Evolutionary conservation across 305 asterid genomes (phyloP).

Genomic region (Petunia hybrid): DNA sequence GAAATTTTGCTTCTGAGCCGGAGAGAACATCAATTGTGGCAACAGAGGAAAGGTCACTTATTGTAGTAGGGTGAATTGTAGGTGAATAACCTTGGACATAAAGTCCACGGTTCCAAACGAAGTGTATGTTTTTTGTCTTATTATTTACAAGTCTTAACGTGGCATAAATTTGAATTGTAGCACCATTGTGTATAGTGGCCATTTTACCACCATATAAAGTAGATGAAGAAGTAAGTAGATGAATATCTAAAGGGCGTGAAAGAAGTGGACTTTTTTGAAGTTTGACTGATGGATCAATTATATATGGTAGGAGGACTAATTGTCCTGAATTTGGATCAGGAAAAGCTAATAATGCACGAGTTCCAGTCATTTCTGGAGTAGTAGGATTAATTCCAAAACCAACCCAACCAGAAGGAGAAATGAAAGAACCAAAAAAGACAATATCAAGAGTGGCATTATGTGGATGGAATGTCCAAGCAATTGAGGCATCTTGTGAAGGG

Average conservation of each 20-base stretch:
- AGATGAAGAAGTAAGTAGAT: slow-evolving; percentile 74
- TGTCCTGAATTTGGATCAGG: slow-evolving; percentile 95
- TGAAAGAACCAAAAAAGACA: slow-evolving; percentile 81
- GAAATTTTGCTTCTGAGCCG: slow-evolving; percentile 52
- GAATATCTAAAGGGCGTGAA: slow-evolving; percentile 87
- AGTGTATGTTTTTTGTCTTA: slow-evolving; percentile 63
- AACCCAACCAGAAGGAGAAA: slow-evolving; percentile 97
- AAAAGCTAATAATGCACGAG: slow-evolving; percentile 78
- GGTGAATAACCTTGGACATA: slow-evolving; percentile 98
- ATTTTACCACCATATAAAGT: slow-evolving; percentile 77
- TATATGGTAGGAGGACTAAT: slow-evolving; percentile 78
- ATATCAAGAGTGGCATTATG: slow-evolving; percentile 81
- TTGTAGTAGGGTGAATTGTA: slow-evolving; percentile 70
- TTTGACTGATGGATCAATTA: slow-evolving; percentile 76
- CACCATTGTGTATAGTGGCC: slow-evolving; percentile 86
- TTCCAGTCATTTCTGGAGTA: slow-evolving; percentile 87
- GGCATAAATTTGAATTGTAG: slow-evolving; percentile 69
- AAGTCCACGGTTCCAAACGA: slow-evolving; percentile 81
- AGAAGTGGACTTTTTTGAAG: slow-evolving; percentile 69
- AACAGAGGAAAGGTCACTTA: slow-evolving; percentile 69
- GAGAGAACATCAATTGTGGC: slow-evolving; percentile 72
- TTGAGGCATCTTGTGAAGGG: slow-evolving; percentile 82
- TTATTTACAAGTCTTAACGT: slow-evolving; percentile 65
- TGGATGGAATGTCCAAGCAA: slow-evolving; percentile 84
- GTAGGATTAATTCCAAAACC: slow-evolving; percentile 90